These are phyloP conservation scores for Haberlea rhodopensis DNA, from an alignment of 257 asterid species.

Conservation along the genomic window DNA sequence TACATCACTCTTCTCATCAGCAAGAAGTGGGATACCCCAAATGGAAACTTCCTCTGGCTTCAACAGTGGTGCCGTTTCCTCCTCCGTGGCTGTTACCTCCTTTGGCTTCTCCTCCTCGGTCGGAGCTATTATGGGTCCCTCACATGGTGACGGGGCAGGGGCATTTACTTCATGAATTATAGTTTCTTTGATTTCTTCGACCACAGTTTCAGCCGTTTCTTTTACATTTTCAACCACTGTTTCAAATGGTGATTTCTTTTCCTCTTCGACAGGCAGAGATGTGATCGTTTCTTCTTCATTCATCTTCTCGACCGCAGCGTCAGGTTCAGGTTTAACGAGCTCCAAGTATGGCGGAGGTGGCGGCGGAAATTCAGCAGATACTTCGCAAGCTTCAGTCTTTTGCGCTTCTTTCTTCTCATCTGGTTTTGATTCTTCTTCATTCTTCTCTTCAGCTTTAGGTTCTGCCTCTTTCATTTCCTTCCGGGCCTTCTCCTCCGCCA, in stretches of 20 bases:
- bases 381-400: conserved; percentile 17
- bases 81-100: conserved; percentile 22
- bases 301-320: conserved; percentile 18
- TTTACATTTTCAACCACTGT: not conserved
- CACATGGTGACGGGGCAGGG: conserved; percentile 21
- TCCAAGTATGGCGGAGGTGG: not conserved
- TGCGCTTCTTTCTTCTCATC: conserved; percentile 9
- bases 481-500: conserved; percentile 14
- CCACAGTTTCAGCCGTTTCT: conserved; percentile 27
- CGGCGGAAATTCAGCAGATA: not conserved
- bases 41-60: conserved; percentile 63
- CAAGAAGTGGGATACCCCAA: conserved; percentile 64
- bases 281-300: conserved; percentile 22
- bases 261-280: conserved; percentile 15
- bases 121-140: conserved; percentile 18
- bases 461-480: conserved; percentile 25
- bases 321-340: not conserved
- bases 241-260: not conserved
- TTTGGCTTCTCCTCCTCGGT: conserved; percentile 22
- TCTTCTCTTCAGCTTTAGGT: conserved; percentile 18
- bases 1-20: conserved; percentile 54
- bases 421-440: not conserved
- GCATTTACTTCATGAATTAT: conserved; percentile 39
- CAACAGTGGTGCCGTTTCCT: conserved; percentile 22
- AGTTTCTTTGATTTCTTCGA: conserved; percentile 50